Evolutionary conservation across 2,329 filamentous ascomycete species (phyloP).

Genomic region (Fusarium sarcochroum): DNA sequence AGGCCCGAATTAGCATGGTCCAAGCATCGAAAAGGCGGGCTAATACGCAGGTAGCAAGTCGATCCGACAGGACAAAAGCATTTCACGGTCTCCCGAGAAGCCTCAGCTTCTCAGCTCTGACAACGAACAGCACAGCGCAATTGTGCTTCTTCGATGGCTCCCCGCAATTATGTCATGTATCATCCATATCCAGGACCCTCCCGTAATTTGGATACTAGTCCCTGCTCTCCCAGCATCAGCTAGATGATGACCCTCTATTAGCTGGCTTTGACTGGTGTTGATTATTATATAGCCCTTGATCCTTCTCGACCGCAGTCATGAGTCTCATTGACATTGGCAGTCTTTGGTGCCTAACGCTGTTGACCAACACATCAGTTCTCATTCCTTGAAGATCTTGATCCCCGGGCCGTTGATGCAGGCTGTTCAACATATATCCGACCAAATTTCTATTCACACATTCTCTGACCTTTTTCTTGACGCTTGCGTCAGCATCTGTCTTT

Average conservation of each 20-base stretch:
- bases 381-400: conserved; percentile 32
- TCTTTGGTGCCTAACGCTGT: conserved; percentile 48
- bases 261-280: conserved; percentile 35
- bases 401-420: conserved; percentile 34
- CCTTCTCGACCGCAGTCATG: conserved; percentile 46
- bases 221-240: conserved; percentile 48
- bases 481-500: conserved; percentile 1
- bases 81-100: conserved; percentile 44
- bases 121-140: conserved; percentile 10
- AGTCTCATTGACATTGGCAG: conserved; percentile 41
- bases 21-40: conserved; percentile 42
- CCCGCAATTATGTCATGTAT: conserved; percentile 65
- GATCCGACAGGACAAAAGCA: conserved; percentile 32
- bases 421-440: conserved; percentile 37
- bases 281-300: conserved; percentile 48
- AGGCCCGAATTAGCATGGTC: conserved; percentile 48
- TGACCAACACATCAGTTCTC: conserved; percentile 41
- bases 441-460: conserved; percentile 23
- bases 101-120: conserved; percentile 41
- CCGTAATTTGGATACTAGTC: conserved; percentile 53
- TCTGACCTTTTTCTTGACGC: conserved; percentile 8
- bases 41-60: conserved; percentile 35
- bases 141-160: conserved; percentile 44
- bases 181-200: conserved; percentile 55
- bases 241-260: conserved; percentile 38